Evolutionary conservation across 2,329 filamentous ascomycete genomes (phyloP), one percentile per base, ranked within the genome.

Genomic region (Gliomastix tumulicola): DNA sequence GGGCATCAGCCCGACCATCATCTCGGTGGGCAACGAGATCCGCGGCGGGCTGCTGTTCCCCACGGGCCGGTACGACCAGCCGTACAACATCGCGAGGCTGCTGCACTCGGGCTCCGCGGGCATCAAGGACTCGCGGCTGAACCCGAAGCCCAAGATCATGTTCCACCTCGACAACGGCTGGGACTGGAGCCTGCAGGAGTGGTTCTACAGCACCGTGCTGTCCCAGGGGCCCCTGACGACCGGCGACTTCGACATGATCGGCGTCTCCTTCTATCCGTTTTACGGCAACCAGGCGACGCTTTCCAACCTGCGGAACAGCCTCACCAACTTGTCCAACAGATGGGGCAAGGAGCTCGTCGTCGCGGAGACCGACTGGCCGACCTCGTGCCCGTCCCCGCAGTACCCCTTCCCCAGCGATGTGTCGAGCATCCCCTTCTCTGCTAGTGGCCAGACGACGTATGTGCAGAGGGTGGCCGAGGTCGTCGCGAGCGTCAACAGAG

Each of bases 121-220:
- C 3, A 69, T 88, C 49, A 82, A 78, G 48, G 76, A 82, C 48
- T 81, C 76, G 5, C 62, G 57, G 4, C 59, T 83, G 19, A 55
- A 54, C 28, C 65, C 70, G 0, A 68, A 72, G 43, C 79, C 82
- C 2, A 74, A 79, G 51, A 84, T 86, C 55, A 79, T 87, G 77
- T 74, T 87, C 28, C 83, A 87, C 49, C 67, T 86, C 4, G 81
- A 87, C 54, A 82, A 84, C 49, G 82, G 82, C n/a, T 88, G 81
- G 79, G 70, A 82, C 44, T 84, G 75, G 77, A 64, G 58, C 4
- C 71, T 72, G 4, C 81, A 86, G 51, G 60, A 81, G 42, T 79
- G 69, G 62, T 84, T 75, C 56, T 87, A 85, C 58, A 68, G 69
- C 18, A 64, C 62, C 4, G 69, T 81, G 0, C 62, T 82, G 1